Percentiles rank a stretch among this genome's conserved stretches.
These are phyloP conservation scores for Zasmidium cellare DNA, from an alignment of 2,329 filamentous ascomycete species.

Conservation along the genomic window DNA sequence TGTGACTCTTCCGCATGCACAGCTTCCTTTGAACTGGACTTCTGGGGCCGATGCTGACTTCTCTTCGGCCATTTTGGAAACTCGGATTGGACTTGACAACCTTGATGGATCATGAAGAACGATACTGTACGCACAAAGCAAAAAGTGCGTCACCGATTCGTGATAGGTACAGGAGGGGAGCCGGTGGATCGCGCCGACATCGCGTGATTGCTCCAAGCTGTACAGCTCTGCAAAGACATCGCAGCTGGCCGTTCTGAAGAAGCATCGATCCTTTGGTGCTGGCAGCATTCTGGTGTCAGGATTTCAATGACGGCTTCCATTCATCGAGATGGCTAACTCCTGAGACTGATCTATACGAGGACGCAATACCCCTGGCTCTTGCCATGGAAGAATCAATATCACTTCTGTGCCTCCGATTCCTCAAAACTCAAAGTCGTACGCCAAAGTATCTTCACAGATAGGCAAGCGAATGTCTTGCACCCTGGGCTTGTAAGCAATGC, in stretches of 20 bases:
- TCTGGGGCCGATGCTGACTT: background rate
- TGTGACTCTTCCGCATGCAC: slow-evolving; percentile 25
- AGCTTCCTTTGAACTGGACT: slow-evolving; percentile 23
- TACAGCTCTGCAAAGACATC: too few species aligned
- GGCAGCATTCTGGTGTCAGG: too few species aligned
- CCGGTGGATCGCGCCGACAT: background rate
- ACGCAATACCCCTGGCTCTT: too few species aligned
- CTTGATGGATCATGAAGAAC: background rate
- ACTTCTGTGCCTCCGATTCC: background rate
- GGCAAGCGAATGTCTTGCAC: slow-evolving; percentile 21
- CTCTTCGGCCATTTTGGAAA: slow-evolving; percentile 7
- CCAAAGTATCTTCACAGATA: slow-evolving; percentile 23
- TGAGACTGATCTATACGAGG: too few species aligned
- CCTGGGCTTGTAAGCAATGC: slow-evolving; percentile 6
- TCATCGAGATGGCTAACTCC: too few species aligned
- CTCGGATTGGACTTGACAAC: background rate
- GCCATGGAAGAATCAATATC: too few species aligned
- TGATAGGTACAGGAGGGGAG: background rate
- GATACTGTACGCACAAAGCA: background rate
- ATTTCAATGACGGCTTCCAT: too few species aligned
- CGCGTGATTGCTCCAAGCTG: background rate
- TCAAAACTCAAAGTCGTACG: slow-evolving; percentile 26
- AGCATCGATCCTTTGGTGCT: too few species aligned
- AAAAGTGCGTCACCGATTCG: background rate
- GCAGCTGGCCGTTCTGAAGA: too few species aligned